Evolutionary conservation across 768 basidiomycete species (phyloP).

Genomic region (Trametes sanguinea): DNA sequence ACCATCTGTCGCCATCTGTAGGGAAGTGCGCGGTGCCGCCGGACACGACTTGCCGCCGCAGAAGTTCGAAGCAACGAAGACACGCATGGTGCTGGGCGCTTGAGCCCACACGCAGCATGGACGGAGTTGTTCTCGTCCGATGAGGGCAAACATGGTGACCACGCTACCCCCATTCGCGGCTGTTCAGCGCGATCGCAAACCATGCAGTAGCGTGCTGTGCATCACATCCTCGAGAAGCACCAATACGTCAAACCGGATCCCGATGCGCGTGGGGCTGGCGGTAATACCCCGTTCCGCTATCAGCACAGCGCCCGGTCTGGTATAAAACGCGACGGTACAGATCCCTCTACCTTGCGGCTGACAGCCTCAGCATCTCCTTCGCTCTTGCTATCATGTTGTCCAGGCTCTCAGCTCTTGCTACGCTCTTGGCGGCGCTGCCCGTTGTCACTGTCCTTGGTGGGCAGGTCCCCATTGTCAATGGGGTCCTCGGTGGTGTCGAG

Average conservation of each 20-base stretch:
- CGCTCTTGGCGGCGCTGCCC: constrained; percentile 22
- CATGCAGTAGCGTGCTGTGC: not conserved
- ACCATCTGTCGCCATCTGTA: not conserved
- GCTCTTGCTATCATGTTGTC: constrained; percentile 23
- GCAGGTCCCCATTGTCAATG: constrained; percentile 52
- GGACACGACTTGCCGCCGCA: constrained; percentile 1
- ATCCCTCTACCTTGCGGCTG: not conserved
- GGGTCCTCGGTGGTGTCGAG: constrained; percentile 47
- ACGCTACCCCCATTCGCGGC: not conserved
- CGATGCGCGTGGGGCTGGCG: not conserved
- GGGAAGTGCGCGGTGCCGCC: not conserved
- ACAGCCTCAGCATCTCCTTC: constrained; percentile 3
- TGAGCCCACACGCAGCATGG: constrained; percentile 1
- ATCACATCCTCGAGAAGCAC: constrained; percentile 9
- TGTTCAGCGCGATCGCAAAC: not conserved
- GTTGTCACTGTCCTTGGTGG: constrained; percentile 30
- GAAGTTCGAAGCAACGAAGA: constrained; percentile 10
- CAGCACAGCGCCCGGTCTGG: constrained; percentile 2
- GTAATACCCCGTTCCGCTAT: constrained; percentile 6
- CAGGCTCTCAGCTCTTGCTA: constrained; percentile 17
- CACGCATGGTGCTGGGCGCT: constrained; percentile 12
- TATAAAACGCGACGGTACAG: constrained; percentile 5
- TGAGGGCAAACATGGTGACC: not conserved
- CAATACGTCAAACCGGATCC: not conserved
- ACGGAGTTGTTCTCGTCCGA: constrained; percentile 2